Conservation (phyloP, 371 early-diverging fungal genomes). For the Funneliformis caledonium region DNA sequence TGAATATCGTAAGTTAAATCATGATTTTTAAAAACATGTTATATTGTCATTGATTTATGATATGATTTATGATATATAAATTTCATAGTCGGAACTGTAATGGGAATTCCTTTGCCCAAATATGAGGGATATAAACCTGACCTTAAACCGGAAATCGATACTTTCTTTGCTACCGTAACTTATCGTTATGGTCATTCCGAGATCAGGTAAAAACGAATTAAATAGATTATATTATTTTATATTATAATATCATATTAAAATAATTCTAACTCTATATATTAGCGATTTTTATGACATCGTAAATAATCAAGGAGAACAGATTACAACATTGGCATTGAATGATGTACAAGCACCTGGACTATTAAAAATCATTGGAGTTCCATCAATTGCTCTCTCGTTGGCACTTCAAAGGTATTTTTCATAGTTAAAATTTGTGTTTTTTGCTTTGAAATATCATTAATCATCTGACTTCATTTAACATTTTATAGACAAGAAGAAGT, state of each 20-base stretch:
- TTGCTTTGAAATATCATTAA: neutral
- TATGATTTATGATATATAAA: neutral
- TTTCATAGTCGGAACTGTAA: neutral
- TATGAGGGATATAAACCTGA: constrained; percentile 10
- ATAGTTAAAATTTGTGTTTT: neutral
- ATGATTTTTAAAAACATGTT: neutral
- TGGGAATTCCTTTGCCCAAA: constrained; percentile 11
- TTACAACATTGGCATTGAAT: neutral
- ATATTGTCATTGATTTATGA: neutral
- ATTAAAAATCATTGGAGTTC: neutral
- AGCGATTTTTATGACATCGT: constrained; percentile 5
- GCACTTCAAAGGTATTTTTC: constrained; percentile 3
- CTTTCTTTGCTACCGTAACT: constrained; percentile 17
- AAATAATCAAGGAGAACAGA: neutral
- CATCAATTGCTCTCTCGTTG: neutral
- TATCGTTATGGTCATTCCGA: constrained; percentile 35
- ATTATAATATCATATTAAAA: neutral
- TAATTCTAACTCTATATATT: neutral
- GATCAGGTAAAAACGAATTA: neutral
- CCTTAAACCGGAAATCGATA: neutral
- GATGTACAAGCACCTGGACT: neutral
- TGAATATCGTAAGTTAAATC: constrained; percentile 19
- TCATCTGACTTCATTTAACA: neutral
- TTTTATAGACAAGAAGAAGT: constrained; percentile 14
- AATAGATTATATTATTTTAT: neutral